Conservation (phyloP, 139 green algal genomes). For the Micractinium sp. region DNA sequence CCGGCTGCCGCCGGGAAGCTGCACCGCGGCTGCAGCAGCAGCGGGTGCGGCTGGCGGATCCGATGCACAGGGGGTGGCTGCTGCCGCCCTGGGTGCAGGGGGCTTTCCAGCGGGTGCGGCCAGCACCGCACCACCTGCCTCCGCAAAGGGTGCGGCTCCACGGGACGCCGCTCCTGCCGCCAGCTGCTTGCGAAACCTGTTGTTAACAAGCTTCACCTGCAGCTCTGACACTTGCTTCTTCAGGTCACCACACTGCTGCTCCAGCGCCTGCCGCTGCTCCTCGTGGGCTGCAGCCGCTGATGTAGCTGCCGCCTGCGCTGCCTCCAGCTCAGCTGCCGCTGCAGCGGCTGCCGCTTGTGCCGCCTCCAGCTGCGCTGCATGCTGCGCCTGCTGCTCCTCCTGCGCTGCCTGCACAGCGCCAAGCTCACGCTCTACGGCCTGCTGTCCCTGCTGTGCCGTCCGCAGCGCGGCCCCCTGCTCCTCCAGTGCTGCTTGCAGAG, state of each 20-base stretch:
- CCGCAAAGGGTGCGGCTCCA: too few relatives aligned
- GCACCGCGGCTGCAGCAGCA: too few relatives aligned
- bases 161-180: too few relatives aligned
- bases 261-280: not conserved
- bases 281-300: too few relatives aligned
- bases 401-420: too few relatives aligned
- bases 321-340: not conserved
- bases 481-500: not conserved
- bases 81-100: too few relatives aligned
- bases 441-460: not conserved
- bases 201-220: not conserved
- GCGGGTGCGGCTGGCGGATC: too few relatives aligned
- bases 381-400: too few relatives aligned
- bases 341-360: not conserved
- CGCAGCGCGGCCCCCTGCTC: not conserved
- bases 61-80: too few relatives aligned
- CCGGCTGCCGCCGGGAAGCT: too few relatives aligned
- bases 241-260: not conserved
- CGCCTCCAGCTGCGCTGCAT: not conserved
- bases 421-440: not conserved
- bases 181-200: not conserved
- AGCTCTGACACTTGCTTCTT: not conserved
- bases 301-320: not conserved
- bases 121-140: not conserved
- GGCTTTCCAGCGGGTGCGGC: not conserved